Evolutionary conservation across 106 monocot species (phyloP).

Genomic region (Platanthera zijinensis): DNA sequence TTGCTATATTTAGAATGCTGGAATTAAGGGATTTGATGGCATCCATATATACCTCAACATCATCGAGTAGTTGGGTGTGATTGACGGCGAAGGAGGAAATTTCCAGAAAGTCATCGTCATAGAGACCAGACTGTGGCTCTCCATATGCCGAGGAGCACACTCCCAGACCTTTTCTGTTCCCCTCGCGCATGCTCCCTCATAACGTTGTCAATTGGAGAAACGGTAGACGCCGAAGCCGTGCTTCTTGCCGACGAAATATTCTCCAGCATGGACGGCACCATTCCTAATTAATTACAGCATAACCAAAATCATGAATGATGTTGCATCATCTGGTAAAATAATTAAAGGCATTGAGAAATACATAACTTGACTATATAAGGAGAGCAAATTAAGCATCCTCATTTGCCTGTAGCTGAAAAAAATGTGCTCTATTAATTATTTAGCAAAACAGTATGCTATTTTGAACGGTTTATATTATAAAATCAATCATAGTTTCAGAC

Average conservation of each 20-base stretch:
- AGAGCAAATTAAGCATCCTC: not conserved
- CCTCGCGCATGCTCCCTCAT: constrained; percentile 73
- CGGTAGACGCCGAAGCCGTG: constrained; percentile 62
- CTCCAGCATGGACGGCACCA: constrained; percentile 66
- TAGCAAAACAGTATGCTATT: not conserved
- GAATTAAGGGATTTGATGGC: not conserved
- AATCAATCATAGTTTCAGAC: not conserved
- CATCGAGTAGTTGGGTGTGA: constrained; percentile 59
- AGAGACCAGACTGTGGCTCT: constrained; percentile 53
- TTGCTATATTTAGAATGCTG: not conserved
- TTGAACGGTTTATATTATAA: not conserved
- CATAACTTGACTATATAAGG: too few relatives aligned
- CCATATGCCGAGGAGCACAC: constrained; percentile 65
- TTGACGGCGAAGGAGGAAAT: constrained; percentile 47
- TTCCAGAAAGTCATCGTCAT: constrained; percentile 52
- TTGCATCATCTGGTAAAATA: not conserved
- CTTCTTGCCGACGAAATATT: constrained; percentile 79
- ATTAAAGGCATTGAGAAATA: not conserved
- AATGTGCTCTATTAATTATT: too few relatives aligned
- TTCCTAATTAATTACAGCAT: constrained; percentile 25
- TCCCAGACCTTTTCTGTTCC: constrained; percentile 58
- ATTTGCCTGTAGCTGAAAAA: not conserved
- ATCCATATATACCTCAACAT: constrained; percentile 40
- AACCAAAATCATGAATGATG: not conserved
- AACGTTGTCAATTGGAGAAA: constrained; percentile 61